These are phyloP conservation scores for Sclerotinia minor DNA, from an alignment of 2,329 filamentous ascomycete species.

Conservation along the genomic window DNA sequence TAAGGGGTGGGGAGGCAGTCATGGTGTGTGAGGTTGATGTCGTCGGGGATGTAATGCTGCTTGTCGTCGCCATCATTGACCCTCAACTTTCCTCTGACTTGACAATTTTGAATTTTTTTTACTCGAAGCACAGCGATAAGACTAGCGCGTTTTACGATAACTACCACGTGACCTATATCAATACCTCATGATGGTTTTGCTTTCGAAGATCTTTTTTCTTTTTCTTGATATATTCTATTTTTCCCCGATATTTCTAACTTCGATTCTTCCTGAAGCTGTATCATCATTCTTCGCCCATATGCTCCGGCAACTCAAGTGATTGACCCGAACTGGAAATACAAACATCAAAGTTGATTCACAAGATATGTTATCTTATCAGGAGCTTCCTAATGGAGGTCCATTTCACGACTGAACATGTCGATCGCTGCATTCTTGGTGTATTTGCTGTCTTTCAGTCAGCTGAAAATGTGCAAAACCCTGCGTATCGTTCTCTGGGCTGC, in stretches of 20 bases:
- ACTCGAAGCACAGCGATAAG: conserved; percentile 23
- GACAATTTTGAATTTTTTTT: conserved; percentile 27
- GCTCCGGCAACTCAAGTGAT: conserved; percentile 1
- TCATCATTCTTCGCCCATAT: background rate
- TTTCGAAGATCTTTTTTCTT: background rate
- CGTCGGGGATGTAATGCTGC: conserved; percentile 58
- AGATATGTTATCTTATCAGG: background rate
- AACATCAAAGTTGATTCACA: conserved; percentile 6
- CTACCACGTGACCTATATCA: conserved; percentile 18
- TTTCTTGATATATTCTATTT: background rate
- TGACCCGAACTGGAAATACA: background rate
- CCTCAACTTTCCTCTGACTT: conserved; percentile 14
- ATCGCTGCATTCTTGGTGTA: background rate
- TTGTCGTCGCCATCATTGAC: conserved; percentile 36
- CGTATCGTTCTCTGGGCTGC: background rate
- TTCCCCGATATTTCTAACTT: background rate
- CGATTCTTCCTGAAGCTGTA: background rate
- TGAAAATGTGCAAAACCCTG: background rate
- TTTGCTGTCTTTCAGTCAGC: background rate
- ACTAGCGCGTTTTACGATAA: conserved; percentile 24
- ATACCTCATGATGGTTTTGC: background rate
- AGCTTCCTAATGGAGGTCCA: background rate
- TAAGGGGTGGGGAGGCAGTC: conserved; percentile 49
- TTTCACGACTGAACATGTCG: background rate
- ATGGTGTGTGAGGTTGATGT: conserved; percentile 66